Percentiles rank a stretch among this genome's conserved stretches.
Conservation (phyloP, 805 yeast species). For the Saturnispora galanensis region DNA sequence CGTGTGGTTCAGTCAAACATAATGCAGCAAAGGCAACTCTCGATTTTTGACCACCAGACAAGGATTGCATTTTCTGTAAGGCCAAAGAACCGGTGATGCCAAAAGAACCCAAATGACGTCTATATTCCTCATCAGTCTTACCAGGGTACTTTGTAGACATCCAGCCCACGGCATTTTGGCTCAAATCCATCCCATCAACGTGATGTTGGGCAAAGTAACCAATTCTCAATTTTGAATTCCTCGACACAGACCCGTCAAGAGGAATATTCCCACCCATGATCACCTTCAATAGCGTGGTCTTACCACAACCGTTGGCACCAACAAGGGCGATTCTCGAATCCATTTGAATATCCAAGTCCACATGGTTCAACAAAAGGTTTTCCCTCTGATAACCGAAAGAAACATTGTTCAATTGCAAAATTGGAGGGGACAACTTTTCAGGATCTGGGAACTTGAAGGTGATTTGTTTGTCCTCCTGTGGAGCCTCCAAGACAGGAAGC, state of each 20-base stretch:
- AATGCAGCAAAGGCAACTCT: slow-evolving; percentile 97
- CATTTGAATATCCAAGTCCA: slow-evolving; percentile 85
- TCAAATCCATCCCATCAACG: slow-evolving; percentile 92
- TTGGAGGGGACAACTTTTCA: slow-evolving; percentile 87
- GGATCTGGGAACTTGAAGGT: slow-evolving; percentile 93
- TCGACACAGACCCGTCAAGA: slow-evolving; percentile 63
- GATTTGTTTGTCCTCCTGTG: slow-evolving; percentile 80
- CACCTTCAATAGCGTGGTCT: slow-evolving; percentile 83
- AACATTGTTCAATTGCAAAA: slow-evolving; percentile 78
- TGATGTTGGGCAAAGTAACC: slow-evolving; percentile 99
- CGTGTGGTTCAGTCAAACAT: slow-evolving; percentile 83
- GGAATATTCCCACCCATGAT: slow-evolving; percentile 74
- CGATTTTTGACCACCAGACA: slow-evolving; percentile 98
- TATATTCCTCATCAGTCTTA: slow-evolving; percentile 89
- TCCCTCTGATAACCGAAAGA: slow-evolving; percentile 71
- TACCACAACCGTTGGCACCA: slow-evolving; percentile 99
- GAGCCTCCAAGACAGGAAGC: slow-evolving; percentile 84
- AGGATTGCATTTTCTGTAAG: slow-evolving; percentile 74
- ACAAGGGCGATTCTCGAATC: slow-evolving; percentile 92
- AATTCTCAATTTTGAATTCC: slow-evolving; percentile 78
- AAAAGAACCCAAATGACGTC: slow-evolving; percentile 93
- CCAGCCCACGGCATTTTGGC: slow-evolving; percentile 85
- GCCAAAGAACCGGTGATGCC: slow-evolving; percentile 95
- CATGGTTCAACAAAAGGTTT: slow-evolving; percentile 58
- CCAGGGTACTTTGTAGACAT: slow-evolving; percentile 86